Percentiles rank a stretch among this genome's conserved stretches.
phyloP scores from a whole-genome alignment of 192 early-diverging fungal genomes.

The Coemansia sp. region DNA sequence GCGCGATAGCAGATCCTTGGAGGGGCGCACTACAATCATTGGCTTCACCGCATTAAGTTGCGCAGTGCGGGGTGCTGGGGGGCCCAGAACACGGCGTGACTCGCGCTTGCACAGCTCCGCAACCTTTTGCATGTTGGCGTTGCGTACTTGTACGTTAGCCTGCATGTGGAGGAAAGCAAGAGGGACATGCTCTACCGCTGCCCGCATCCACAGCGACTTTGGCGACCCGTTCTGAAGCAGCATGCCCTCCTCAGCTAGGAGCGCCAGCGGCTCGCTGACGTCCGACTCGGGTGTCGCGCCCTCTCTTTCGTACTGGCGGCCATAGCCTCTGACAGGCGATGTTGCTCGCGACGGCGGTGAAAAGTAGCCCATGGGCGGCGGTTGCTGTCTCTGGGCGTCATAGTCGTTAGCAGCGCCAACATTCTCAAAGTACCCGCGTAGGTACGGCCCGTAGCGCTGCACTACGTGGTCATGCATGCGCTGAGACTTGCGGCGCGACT shows the following conservation, averaged over 20 bases:
- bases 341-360: slow-evolving; percentile 26
- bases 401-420: slow-evolving; percentile 13
- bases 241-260: slow-evolving; percentile 17
- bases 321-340: slow-evolving; percentile 1
- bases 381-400: slow-evolving; percentile 13
- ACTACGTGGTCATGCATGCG: slow-evolving; percentile 51
- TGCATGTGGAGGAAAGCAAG: slow-evolving; percentile 44
- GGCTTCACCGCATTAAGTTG: slow-evolving; percentile 42
- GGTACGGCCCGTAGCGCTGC: slow-evolving; percentile 45
- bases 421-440: slow-evolving; percentile 37
- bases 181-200: slow-evolving; percentile 45
- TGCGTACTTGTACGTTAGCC: slow-evolving; percentile 35
- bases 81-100: slow-evolving; percentile 59
- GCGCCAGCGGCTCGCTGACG: slow-evolving; percentile 23
- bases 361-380: slow-evolving; percentile 48
- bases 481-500: slow-evolving; percentile 36
- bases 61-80: slow-evolving; percentile 29
- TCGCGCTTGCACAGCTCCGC: slow-evolving; percentile 73
- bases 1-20: slow-evolving; percentile 62
- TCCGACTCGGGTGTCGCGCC: slow-evolving; percentile 17
- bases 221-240: neutral
- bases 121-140: slow-evolving; percentile 67
- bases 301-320: neutral
- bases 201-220: slow-evolving; percentile 19
- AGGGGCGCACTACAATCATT: slow-evolving; percentile 28